Evolutionary conservation across 2,329 filamentous ascomycete genomes (phyloP).

Genomic region (Pseudocercospora pini-densiflorae): DNA sequence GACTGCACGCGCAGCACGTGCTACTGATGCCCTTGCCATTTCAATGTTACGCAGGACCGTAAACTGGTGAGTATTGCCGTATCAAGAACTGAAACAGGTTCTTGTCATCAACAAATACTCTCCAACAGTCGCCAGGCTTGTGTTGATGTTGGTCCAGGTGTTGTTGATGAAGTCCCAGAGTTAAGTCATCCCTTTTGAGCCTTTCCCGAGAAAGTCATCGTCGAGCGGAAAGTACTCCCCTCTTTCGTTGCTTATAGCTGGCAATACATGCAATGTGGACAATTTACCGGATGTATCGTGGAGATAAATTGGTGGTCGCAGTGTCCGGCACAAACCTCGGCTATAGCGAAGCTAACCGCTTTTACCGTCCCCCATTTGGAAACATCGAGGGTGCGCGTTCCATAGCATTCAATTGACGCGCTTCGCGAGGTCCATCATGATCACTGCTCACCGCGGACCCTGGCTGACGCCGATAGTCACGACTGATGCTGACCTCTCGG

Average conservation of each 20-base stretch:
- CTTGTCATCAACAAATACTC: not conserved
- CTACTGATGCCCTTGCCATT: not conserved
- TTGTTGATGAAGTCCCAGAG: not conserved
- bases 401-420: too few species aligned
- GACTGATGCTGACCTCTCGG: too few species aligned
- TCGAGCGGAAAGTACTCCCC: not conserved
- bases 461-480: too few species aligned
- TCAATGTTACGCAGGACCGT: not conserved
- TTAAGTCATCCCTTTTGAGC: not conserved
- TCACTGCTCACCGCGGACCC: too few species aligned
- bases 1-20: not conserved
- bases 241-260: too few species aligned
- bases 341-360: not conserved
- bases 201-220: not conserved
- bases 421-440: too few species aligned
- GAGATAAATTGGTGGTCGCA: too few species aligned
- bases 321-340: not conserved
- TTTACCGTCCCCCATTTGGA: conserved; percentile 1
- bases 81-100: not conserved
- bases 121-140: not conserved
- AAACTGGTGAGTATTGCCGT: not conserved
- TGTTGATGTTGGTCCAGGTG: not conserved
- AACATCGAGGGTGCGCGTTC: too few species aligned
- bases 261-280: too few species aligned
- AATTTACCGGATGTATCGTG: not conserved